Conservation (phyloP, 2,329 filamentous ascomycete species). For the Apiospora kogelbergensis region DNA sequence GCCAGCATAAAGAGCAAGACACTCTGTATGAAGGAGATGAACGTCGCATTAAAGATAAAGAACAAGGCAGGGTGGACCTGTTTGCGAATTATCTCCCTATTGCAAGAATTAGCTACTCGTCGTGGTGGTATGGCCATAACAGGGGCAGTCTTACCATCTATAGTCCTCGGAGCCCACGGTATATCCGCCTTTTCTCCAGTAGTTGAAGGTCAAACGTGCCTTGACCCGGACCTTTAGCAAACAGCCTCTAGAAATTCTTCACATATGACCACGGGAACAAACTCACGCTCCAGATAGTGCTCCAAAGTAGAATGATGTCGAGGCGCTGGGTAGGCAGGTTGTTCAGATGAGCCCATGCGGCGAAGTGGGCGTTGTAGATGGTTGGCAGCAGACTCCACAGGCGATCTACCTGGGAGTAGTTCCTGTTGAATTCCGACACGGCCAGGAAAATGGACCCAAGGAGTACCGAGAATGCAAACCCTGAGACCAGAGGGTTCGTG, state of each 20-base stretch:
- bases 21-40: conserved; percentile 84
- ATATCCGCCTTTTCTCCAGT: conserved; percentile 95
- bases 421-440: conserved; percentile 80
- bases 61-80: conserved; percentile 65
- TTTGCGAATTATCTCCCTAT: conserved; percentile 68
- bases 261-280: no score
- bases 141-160: conserved; percentile 60
- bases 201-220: conserved; percentile 89
- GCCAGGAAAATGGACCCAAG: conserved; percentile 73
- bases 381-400: conserved; percentile 89
- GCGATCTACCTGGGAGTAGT: conserved; percentile 96
- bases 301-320: conserved; percentile 71
- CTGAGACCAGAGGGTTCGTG: conserved; percentile 84
- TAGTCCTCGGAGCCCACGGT: conserved; percentile 89
- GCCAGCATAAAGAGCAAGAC: conserved; percentile 77
- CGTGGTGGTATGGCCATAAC: background rate
- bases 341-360: conserved; percentile 75
- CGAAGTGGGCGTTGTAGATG: conserved; percentile 82
- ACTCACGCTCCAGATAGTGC: conserved; percentile 76
- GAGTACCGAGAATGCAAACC: conserved; percentile 68
- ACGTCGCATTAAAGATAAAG: conserved; percentile 83
- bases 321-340: conserved; percentile 69
- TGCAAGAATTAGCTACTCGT: background rate
- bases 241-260: background rate
- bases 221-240: conserved; percentile 31